Percentiles rank a stretch among this genome's conserved stretches.
Conservation (phyloP, 2,329 filamentous ascomycete genomes). For the Allantophomopsis cytisporea region DNA sequence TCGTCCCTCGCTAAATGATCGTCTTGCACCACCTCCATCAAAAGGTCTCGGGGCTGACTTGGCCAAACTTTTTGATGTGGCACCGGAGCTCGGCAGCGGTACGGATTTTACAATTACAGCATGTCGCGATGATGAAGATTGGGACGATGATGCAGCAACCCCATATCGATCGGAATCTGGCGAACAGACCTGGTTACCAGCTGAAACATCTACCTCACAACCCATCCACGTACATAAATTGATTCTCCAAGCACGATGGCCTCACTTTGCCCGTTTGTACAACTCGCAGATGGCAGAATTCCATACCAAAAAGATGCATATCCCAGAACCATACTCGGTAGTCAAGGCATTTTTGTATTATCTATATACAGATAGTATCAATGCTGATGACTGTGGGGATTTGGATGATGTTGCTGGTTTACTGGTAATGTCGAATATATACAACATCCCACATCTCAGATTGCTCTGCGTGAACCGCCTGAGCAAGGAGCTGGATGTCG, state of each 20-base stretch:
- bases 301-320: constrained; percentile 94
- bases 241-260: constrained; percentile 90
- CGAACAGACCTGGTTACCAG: constrained; percentile 38
- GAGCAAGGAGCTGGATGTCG: constrained; percentile 81
- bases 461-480: constrained; percentile 84
- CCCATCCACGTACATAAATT: constrained; percentile 93
- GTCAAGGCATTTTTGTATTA: constrained; percentile 94
- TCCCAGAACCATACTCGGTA: constrained; percentile 87
- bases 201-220: constrained; percentile 53
- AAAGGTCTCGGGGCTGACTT: constrained; percentile 73
- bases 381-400: constrained; percentile 39
- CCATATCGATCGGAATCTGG: constrained; percentile 18
- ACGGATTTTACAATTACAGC: constrained; percentile 89
- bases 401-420: constrained; percentile 84
- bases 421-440: constrained; percentile 95
- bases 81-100: constrained; percentile 72
- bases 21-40: constrained; percentile 36
- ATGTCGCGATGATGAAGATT: constrained; percentile 60
- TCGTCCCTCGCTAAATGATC: constrained; percentile 30
- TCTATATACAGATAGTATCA: constrained; percentile 89
- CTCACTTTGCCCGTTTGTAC: constrained; percentile 87
- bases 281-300: constrained; percentile 94
- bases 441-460: constrained; percentile 88
- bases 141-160: constrained; percentile 43
- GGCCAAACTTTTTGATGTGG: constrained; percentile 73